Conservation (phyloP, 208 protist species). For the Trypanosoma caninum region DNA sequence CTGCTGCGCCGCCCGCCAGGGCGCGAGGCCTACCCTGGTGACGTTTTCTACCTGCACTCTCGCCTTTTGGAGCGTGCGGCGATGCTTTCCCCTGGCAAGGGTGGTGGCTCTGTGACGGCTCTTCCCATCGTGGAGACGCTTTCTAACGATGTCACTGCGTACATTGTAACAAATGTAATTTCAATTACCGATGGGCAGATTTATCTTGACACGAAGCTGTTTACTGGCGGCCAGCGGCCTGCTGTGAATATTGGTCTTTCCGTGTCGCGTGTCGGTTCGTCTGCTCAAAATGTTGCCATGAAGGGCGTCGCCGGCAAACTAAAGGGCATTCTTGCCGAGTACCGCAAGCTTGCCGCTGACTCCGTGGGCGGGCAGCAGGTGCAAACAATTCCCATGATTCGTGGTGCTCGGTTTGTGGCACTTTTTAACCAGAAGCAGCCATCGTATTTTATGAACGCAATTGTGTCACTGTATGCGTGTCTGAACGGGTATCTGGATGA, state of each 20-base stretch:
- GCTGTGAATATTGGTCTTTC: slow-evolving; percentile 95
- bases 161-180: slow-evolving; percentile 95
- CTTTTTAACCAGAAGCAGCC: slow-evolving; percentile 89
- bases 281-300: slow-evolving; percentile 92
- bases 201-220: slow-evolving; percentile 93
- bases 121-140: slow-evolving; percentile 93
- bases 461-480: slow-evolving; percentile 79
- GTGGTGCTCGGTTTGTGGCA: slow-evolving; percentile 74
- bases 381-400: slow-evolving; percentile 79
- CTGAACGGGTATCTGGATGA: slow-evolving; percentile 84
- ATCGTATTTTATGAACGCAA: slow-evolving; percentile 78
- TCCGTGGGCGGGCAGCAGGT: slow-evolving; percentile 68
- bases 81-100: slow-evolving; percentile 81
- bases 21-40: slow-evolving; percentile 92
- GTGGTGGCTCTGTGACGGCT: slow-evolving; percentile 87
- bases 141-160: slow-evolving; percentile 93
- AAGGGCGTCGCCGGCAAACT: slow-evolving; percentile 89
- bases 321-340: slow-evolving; percentile 93
- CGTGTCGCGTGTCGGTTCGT: slow-evolving; percentile 92
- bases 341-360: slow-evolving; percentile 92
- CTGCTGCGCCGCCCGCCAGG: slow-evolving; percentile 90
- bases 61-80: slow-evolving; percentile 92
- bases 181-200: slow-evolving; percentile 95
- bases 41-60: slow-evolving; percentile 95
- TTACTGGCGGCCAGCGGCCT: slow-evolving; percentile 91